A percentile compares a stretch with the other conserved stretches of the same genome.
Conservation (phyloP, 2,329 filamentous ascomycete species). For the Xylaria sp. region DNA sequence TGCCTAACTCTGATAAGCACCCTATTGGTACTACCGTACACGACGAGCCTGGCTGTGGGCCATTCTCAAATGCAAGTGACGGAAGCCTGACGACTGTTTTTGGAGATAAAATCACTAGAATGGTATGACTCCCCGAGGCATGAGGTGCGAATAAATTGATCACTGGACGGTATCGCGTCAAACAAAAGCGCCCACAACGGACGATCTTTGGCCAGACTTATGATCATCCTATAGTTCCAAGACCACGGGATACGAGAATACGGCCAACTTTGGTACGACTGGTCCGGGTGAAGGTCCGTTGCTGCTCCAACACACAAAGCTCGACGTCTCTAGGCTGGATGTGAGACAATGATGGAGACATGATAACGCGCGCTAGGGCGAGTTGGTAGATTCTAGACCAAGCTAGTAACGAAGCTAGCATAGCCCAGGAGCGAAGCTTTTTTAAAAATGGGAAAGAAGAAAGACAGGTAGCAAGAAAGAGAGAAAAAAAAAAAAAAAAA, state of each 20-base stretch:
- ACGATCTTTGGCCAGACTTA: not conserved
- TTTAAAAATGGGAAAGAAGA: not conserved
- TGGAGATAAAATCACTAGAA: constrained; percentile 14
- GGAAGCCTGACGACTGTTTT: constrained; percentile 17
- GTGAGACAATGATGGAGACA: not conserved
- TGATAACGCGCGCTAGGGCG: not conserved
- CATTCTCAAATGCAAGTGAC: constrained; percentile 25
- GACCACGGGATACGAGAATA: not conserved
- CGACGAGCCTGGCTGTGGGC: constrained; percentile 10
- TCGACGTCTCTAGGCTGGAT: not conserved
- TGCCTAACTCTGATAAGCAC: constrained; percentile 14
- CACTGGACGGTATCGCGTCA: constrained; percentile 3
- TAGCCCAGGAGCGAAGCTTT: not conserved
- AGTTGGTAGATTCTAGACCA: constrained; percentile 6
- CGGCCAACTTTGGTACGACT: constrained; percentile 7
- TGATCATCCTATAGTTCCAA: not conserved
- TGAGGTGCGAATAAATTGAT: constrained; percentile 6
- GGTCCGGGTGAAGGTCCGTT: constrained; percentile 22
- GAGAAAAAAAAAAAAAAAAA: not conserved
- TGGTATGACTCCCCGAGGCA: constrained; percentile 3
- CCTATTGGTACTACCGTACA: constrained; percentile 13
- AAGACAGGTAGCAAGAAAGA: not conserved
- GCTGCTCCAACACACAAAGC: constrained; percentile 2
- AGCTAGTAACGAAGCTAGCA: not conserved
- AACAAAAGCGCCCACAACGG: not conserved